These are phyloP conservation scores for Mycena olivaceomarginata DNA, from an alignment of 768 basidiomycete species.

Conservation along the genomic window DNA sequence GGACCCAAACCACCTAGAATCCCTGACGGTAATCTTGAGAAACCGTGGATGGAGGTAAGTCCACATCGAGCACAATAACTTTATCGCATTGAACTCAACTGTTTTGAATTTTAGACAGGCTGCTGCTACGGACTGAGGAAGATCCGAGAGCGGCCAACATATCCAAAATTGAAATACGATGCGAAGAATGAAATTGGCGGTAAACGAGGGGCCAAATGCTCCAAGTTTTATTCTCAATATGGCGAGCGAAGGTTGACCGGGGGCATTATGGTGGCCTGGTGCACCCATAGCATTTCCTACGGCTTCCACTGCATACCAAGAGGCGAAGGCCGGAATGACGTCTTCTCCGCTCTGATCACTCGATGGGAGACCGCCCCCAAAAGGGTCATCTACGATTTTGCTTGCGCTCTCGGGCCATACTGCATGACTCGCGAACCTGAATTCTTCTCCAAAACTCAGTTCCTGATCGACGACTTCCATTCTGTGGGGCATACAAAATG, in stretches of 20 bases:
- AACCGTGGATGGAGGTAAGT: too few relatives aligned
- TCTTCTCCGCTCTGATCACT: conserved; percentile 50
- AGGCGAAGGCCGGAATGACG: conserved; percentile 51
- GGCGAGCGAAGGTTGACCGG: conserved; percentile 42
- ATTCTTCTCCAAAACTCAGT: conserved; percentile 56
- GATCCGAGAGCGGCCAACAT: conserved; percentile 38
- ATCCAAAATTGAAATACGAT: conserved; percentile 41
- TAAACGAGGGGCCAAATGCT: conserved; percentile 44
- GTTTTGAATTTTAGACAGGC: conserved; percentile 38
- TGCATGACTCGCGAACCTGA: conserved; percentile 48
- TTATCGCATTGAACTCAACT: background rate
- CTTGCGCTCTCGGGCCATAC: conserved; percentile 50
- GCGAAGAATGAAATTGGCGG: background rate
- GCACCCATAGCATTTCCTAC: conserved; percentile 48
- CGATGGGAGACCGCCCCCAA: conserved; percentile 54
- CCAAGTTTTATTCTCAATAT: conserved; percentile 47
- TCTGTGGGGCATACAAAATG: conserved; percentile 58
- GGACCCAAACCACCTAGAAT: too few relatives aligned
- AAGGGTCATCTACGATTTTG: conserved; percentile 38
- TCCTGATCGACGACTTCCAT: conserved; percentile 59
- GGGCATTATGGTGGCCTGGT: conserved; percentile 50
- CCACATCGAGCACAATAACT: background rate
- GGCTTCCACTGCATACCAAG: conserved; percentile 47
- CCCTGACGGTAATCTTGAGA: too few relatives aligned
- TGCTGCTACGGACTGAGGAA: conserved; percentile 44